phyloP scores from a whole-genome alignment of 352 stramenopile species.

The Phytophthora sp. region DNA sequence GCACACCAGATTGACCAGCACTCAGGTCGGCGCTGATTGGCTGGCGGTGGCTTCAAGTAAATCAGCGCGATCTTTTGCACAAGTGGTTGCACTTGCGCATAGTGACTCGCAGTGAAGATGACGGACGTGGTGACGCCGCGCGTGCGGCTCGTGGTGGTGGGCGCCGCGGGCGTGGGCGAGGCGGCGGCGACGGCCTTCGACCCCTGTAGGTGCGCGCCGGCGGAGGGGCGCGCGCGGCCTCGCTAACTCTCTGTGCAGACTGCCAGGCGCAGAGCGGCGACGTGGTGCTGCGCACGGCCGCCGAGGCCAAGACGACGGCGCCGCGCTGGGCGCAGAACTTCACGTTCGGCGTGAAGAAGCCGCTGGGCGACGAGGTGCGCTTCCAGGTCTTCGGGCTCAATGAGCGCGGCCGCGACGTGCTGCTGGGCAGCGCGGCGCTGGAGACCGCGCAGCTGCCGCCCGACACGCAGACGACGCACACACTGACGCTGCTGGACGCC shows the following conservation, averaged over 20 bases:
- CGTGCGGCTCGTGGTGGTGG: constrained; percentile 46
- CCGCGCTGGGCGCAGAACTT: constrained; percentile 63
- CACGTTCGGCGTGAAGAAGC: constrained; percentile 58
- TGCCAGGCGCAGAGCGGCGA: constrained; percentile 63
- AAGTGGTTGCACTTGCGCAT: constrained; percentile 2
- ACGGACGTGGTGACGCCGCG: constrained; percentile 40
- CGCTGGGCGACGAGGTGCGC: constrained; percentile 43
- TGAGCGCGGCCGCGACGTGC: constrained; percentile 40
- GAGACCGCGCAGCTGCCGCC: constrained; percentile 39
- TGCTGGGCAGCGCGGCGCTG: constrained; percentile 48
- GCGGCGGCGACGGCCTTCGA: constrained; percentile 21
- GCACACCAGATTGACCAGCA: constrained; percentile 26
- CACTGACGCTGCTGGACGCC: constrained; percentile 28
- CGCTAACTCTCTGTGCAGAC: constrained; percentile 32
- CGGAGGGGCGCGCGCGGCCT: not conserved
- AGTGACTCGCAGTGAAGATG: constrained; percentile 20
- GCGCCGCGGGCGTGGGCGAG: constrained; percentile 36
- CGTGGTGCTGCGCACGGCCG: constrained; percentile 52
- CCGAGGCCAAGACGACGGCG: constrained; percentile 45
- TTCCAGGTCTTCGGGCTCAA: constrained; percentile 68
- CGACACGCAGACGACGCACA: constrained; percentile 43
- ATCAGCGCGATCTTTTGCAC: constrained; percentile 35
- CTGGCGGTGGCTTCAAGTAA: constrained; percentile 25
- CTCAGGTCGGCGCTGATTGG: constrained; percentile 12
- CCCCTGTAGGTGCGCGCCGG: constrained; percentile 28